Conservation (phyloP, 257 asterid species). For the Primulina eburnea region DNA sequence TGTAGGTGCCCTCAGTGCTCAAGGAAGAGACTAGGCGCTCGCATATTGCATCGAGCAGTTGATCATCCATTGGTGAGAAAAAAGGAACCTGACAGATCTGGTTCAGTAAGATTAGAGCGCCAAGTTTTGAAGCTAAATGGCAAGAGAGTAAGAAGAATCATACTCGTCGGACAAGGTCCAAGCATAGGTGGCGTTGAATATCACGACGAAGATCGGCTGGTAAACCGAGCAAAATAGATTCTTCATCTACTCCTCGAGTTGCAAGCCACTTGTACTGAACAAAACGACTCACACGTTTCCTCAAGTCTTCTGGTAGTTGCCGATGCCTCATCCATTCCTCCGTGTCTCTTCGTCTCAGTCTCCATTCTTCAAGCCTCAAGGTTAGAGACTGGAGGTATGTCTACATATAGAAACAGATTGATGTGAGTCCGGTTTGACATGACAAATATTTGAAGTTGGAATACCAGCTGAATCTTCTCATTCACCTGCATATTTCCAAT, state of each 20-base stretch:
- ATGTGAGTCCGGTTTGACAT: slow-evolving; percentile 10
- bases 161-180: slow-evolving; percentile 96
- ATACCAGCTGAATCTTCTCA: slow-evolving; percentile 3
- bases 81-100: slow-evolving; percentile 61
- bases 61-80: slow-evolving; percentile 96
- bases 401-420: slow-evolving; percentile 37
- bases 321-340: slow-evolving; percentile 99
- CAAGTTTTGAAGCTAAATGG: background rate
- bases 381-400: slow-evolving; percentile 90
- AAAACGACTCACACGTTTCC: slow-evolving; percentile 75
- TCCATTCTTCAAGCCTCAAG: slow-evolving; percentile 85
- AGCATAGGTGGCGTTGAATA: slow-evolving; percentile 90
- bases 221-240: slow-evolving; percentile 65
- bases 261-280: slow-evolving; percentile 96
- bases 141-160: slow-evolving; percentile 23
- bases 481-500: slow-evolving; percentile 96
- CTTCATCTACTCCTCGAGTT: slow-evolving; percentile 94
- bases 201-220: slow-evolving; percentile 91
- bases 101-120: background rate
- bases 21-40: slow-evolving; percentile 75
- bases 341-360: slow-evolving; percentile 82
- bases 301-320: slow-evolving; percentile 89
- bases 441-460: slow-evolving; percentile 4
- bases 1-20: slow-evolving; percentile 78
- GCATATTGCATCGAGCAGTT: slow-evolving; percentile 86